Evolutionary conservation across 768 basidiomycete genomes (phyloP).

Genomic region (Mycena albidolilacea): DNA sequence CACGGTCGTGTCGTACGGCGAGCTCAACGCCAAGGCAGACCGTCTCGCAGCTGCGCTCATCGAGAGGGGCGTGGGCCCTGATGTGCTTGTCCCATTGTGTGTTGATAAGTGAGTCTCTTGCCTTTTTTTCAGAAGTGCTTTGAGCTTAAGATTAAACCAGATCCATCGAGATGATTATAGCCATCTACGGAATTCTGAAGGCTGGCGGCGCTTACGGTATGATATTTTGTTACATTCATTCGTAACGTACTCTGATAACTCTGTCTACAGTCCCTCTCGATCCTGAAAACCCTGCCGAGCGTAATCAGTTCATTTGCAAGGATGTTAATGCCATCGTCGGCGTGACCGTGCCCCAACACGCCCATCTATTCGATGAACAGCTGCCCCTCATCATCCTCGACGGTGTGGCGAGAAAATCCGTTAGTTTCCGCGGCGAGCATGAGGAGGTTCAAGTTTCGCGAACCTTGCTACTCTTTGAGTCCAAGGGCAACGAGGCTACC

Average conservation of each 20-base stretch:
- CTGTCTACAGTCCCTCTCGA: background rate
- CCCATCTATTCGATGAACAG: background rate
- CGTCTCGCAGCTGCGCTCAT: background rate
- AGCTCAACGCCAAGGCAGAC: background rate
- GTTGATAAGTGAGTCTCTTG: slow-evolving; percentile 2
- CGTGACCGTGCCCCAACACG: background rate
- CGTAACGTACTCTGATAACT: background rate
- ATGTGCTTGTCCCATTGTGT: background rate
- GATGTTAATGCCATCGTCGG: background rate
- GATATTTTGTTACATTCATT: background rate
- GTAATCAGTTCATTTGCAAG: slow-evolving; percentile 3
- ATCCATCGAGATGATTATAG: slow-evolving; percentile 1
- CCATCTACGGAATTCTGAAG: background rate
- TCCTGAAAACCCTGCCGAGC: slow-evolving; percentile 2
- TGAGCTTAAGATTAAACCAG: background rate
- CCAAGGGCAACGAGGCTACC: background rate
- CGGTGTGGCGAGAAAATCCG: background rate
- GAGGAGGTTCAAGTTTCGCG: background rate
- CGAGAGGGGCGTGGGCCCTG: background rate
- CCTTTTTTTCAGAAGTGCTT: background rate
- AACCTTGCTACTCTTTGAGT: background rate
- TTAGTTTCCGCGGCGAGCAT: background rate
- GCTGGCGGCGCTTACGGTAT: background rate
- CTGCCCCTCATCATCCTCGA: background rate
- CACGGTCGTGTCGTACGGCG: slow-evolving; percentile 4